Evolutionary conservation across 2,329 filamentous ascomycete species (phyloP).

Genomic region (Fusarium nanum): DNA sequence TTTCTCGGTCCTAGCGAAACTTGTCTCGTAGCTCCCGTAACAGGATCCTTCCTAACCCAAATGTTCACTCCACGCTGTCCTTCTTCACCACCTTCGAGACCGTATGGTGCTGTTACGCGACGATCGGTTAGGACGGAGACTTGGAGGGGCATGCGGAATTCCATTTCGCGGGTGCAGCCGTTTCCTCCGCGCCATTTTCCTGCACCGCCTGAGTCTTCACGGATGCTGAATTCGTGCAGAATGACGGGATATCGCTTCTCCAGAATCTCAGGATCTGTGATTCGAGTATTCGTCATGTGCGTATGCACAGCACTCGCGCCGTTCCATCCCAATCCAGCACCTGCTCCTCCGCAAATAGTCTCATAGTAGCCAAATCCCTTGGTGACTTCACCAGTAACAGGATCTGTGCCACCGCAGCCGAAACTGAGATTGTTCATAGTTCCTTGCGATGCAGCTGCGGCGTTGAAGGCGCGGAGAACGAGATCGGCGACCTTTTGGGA

Average conservation of each 20-base stretch:
- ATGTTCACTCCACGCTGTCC: constrained; percentile 76
- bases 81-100: constrained; percentile 76
- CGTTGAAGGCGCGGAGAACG: constrained; percentile 79
- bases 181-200: constrained; percentile 79
- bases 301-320: constrained; percentile 49
- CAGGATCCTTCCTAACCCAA: constrained; percentile 63
- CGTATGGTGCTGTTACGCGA: constrained; percentile 80
- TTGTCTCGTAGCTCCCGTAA: constrained; percentile 49
- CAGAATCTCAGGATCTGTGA: constrained; percentile 52
- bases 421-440: constrained; percentile 86
- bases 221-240: constrained; percentile 49
- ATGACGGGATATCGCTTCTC: constrained; percentile 52
- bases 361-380: constrained; percentile 54
- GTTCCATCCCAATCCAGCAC: constrained; percentile 48
- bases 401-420: constrained; percentile 67
- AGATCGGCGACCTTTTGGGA: constrained; percentile 66
- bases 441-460: constrained; percentile 80
- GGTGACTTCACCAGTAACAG: constrained; percentile 39
- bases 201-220: constrained; percentile 60
- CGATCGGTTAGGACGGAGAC: constrained; percentile 83
- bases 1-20: constrained; percentile 41
- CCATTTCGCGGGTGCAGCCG: constrained; percentile 82
- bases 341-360: constrained; percentile 51
- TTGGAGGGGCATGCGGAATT: constrained; percentile 81
- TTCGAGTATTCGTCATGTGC: constrained; percentile 55